Conservation (phyloP, 805 yeast genomes). For the Jamesozyma spencerorum region DNA sequence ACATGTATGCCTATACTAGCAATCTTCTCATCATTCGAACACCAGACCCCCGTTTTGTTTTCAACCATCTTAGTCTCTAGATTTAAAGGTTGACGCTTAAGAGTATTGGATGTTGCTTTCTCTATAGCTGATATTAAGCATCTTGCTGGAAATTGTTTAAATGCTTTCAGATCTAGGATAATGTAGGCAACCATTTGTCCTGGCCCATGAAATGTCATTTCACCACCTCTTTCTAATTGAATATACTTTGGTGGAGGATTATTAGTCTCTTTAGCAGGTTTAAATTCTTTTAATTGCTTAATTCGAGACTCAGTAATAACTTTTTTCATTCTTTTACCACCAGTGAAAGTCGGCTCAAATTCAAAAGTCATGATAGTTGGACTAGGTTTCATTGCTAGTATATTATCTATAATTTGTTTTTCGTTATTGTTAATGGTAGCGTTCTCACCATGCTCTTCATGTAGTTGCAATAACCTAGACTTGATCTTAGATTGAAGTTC, state of each 20-base stretch:
- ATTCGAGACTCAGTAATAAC: slow-evolving; percentile 32
- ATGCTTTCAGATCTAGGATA: slow-evolving; percentile 58
- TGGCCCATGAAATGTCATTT: slow-evolving; percentile 92
- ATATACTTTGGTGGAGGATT: slow-evolving; percentile 48
- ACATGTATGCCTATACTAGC: slow-evolving; percentile 88
- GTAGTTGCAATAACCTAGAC: slow-evolving; percentile 33
- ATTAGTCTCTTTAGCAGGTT: slow-evolving; percentile 12
- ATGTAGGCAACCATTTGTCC: slow-evolving; percentile 89
- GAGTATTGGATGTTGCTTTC: slow-evolving; percentile 41
- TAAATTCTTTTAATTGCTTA: slow-evolving; percentile 17
- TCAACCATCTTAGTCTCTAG: slow-evolving; percentile 32
- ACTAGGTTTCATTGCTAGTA: slow-evolving; percentile 41
- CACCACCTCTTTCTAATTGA: slow-evolving; percentile 90
- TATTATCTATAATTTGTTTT: slow-evolving; percentile 35
- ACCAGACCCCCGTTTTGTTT: slow-evolving; percentile 86
- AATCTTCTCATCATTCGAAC: slow-evolving; percentile 44
- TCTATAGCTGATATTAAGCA: slow-evolving; percentile 63
- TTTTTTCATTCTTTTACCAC: slow-evolving; percentile 74
- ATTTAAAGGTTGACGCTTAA: slow-evolving; percentile 17
- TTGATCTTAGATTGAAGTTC: slow-evolving; percentile 41
- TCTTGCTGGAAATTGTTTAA: slow-evolving; percentile 46
- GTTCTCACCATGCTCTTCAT: slow-evolving; percentile 30
- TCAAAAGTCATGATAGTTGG: slow-evolving; percentile 77
- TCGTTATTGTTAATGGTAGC: slow-evolving; percentile 38
- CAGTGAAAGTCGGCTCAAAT: slow-evolving; percentile 79